phyloP scores from a whole-genome alignment of 2,329 filamentous ascomycete species.

The Colletotrichum sp. region DNA sequence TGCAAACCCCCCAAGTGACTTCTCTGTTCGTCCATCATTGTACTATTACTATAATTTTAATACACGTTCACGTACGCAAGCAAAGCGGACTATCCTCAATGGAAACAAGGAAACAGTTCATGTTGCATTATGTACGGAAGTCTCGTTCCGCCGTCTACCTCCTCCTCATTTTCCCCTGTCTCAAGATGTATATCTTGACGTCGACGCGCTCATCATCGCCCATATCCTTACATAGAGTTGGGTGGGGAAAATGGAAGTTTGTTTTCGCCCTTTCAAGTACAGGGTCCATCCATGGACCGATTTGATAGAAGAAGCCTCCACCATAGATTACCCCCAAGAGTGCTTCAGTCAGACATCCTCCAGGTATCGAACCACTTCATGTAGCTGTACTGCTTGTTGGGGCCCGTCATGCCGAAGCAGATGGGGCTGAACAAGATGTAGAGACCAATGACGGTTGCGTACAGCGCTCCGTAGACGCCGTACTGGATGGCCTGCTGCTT shows the following conservation, averaged over 20 bases:
- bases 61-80: background rate
- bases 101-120: constrained; percentile 15
- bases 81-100: background rate
- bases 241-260: background rate
- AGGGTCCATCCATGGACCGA: background rate
- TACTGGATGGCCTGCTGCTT: constrained; percentile 69
- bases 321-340: background rate
- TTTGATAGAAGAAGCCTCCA: background rate
- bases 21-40: background rate
- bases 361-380: constrained; percentile 93
- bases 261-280: background rate
- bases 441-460: constrained; percentile 76
- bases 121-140: constrained; percentile 18
- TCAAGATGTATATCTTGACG: background rate
- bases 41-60: constrained; percentile 21
- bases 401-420: constrained; percentile 93
- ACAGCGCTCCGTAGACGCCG: constrained; percentile 75
- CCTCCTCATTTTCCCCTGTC: background rate
- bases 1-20: background rate
- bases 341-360: constrained; percentile 71
- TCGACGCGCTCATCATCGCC: background rate
- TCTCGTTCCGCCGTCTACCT: background rate
- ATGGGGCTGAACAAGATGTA: constrained; percentile 93
- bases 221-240: constrained; percentile 7
- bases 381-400: constrained; percentile 84